These are phyloP conservation scores for Starmerella sirachaensis DNA, from an alignment of 805 yeast genomes.

Conservation along the genomic window DNA sequence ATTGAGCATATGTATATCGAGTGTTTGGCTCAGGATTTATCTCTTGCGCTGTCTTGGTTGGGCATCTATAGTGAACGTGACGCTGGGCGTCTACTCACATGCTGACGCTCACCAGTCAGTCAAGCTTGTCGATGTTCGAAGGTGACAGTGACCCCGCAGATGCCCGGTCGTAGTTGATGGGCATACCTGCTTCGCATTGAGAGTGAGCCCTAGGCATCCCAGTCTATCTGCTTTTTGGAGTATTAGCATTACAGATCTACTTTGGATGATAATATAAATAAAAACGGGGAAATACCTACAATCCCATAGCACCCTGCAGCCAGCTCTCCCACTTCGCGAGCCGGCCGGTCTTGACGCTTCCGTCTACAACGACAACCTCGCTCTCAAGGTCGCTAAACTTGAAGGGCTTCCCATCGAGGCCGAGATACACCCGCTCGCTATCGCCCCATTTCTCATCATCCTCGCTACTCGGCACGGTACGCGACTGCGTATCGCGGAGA, in stretches of 20 bases:
- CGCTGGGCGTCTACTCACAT: too few species aligned
- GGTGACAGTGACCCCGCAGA: too few species aligned
- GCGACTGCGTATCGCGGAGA: slow-evolving; percentile 39
- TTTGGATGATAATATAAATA: background rate
- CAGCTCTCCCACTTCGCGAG: slow-evolving; percentile 58
- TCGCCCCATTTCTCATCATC: slow-evolving; percentile 29
- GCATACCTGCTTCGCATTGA: too few species aligned
- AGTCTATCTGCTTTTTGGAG: too few species aligned
- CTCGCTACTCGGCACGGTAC: slow-evolving; percentile 29
- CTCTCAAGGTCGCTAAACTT: slow-evolving; percentile 61
- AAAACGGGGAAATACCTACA: background rate
- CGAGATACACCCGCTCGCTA: slow-evolving; percentile 36
- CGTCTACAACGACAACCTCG: slow-evolving; percentile 46
- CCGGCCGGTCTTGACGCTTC: slow-evolving; percentile 53
- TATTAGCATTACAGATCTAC: background rate
- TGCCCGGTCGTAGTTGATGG: too few species aligned
- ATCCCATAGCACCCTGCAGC: slow-evolving; percentile 44
- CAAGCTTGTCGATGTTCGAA: too few species aligned
- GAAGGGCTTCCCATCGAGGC: slow-evolving; percentile 34
- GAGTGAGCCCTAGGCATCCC: too few species aligned
- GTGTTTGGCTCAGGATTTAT: background rate
- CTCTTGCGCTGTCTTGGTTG: background rate
- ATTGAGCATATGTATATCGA: too few species aligned
- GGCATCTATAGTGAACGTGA: too few species aligned
- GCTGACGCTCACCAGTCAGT: too few species aligned